These are phyloP conservation scores for Cyclotella cryptica DNA, from an alignment of 108 stramenopile genomes.

Conservation along the genomic window DNA sequence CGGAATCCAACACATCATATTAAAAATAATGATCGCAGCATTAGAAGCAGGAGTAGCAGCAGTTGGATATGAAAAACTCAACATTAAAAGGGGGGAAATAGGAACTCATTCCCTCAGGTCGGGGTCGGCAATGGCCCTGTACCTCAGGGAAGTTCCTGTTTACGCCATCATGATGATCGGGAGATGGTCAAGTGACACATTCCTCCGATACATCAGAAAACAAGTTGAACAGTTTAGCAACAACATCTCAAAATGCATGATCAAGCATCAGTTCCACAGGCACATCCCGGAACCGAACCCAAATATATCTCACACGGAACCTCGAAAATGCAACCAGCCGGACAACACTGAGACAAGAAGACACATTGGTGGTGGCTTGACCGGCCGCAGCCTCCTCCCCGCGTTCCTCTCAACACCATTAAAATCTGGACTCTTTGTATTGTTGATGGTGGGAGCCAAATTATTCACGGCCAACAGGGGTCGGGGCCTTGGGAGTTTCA, in stretches of 20 bases:
- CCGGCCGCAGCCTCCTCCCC: too few relatives aligned
- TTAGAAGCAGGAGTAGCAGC: not conserved
- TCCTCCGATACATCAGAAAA: slow-evolving; percentile 31
- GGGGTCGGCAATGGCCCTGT: slow-evolving; percentile 27
- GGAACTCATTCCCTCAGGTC: slow-evolving; percentile 31
- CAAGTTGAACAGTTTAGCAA: slow-evolving; percentile 30
- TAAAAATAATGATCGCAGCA: slow-evolving; percentile 1
- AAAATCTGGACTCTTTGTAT: too few relatives aligned
- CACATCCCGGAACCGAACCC: too few relatives aligned
- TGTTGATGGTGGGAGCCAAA: too few relatives aligned
- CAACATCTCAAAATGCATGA: slow-evolving; percentile 11
- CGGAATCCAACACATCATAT: slow-evolving; percentile 10
- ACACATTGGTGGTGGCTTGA: too few relatives aligned
- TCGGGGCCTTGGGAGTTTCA: too few relatives aligned
- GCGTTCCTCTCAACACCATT: too few relatives aligned
- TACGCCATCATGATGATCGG: slow-evolving; percentile 36
- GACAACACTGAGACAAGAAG: too few relatives aligned
- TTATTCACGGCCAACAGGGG: too few relatives aligned
- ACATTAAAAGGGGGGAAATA: slow-evolving; percentile 15
- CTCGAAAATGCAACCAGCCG: too few relatives aligned
- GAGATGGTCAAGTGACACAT: slow-evolving; percentile 37
- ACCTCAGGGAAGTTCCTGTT: slow-evolving; percentile 17
- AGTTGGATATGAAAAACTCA: slow-evolving; percentile 8
- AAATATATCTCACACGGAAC: too few relatives aligned
- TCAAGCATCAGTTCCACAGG: too few relatives aligned